phyloP scores from a whole-genome alignment of 345 rosid species.

The Eucalyptus brandiana region DNA sequence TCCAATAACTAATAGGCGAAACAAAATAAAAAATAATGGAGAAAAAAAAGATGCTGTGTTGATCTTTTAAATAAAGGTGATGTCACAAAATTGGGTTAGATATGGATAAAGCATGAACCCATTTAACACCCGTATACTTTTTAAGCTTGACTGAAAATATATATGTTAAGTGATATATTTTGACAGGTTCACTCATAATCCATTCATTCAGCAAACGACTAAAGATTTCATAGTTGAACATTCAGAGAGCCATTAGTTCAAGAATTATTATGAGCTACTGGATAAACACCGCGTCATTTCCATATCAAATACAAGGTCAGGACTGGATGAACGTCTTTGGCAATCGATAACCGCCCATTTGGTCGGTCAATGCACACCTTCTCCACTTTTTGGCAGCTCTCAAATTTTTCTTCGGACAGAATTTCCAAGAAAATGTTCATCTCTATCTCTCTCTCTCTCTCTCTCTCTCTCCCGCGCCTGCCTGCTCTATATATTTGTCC shows the following conservation, averaged over 20 bases:
- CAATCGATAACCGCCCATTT: not conserved
- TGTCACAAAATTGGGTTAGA: not conserved
- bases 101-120: not conserved
- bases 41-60: not conserved
- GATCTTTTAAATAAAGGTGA: not conserved
- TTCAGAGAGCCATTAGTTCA: not conserved
- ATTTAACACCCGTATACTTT: accelerated
- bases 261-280: not conserved
- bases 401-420: not conserved
- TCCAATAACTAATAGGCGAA: not conserved
- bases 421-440: not conserved
- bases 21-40: not conserved
- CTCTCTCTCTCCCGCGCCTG: not conserved
- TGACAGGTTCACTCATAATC: not conserved
- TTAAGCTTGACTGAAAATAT: not conserved
- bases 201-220: not conserved
- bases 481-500: not conserved
- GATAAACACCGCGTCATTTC: not conserved
- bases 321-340: not conserved
- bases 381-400: not conserved
- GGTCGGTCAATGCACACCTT: not conserved
- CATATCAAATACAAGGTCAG: not conserved
- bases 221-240: not conserved
- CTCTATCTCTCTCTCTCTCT: not conserved
- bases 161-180: not conserved